Conservation (phyloP, 2,329 filamentous ascomycete genomes). For the Talaromyces sp. region DNA sequence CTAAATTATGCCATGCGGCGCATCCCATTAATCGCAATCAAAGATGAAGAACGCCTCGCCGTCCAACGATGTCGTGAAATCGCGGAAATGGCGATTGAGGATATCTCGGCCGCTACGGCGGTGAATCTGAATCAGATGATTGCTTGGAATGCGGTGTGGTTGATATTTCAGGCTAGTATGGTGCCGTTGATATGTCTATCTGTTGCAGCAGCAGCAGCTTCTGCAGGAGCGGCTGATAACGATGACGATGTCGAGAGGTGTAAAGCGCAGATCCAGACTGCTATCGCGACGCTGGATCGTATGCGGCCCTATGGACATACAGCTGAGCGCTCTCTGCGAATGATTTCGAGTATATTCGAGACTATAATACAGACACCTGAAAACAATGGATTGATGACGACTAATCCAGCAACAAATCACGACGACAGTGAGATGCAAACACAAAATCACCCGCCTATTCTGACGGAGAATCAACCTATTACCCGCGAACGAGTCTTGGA, state of each 20-base stretch:
- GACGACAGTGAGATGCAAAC: not conserved
- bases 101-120: conserved; percentile 62
- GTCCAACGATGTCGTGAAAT: conserved; percentile 67
- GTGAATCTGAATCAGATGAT: conserved; percentile 5
- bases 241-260: not conserved
- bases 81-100: conserved; percentile 67
- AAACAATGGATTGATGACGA: not conserved
- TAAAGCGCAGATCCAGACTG: not conserved
- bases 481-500: conserved; percentile 5
- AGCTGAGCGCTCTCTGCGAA: not conserved
- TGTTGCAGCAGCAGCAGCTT: not conserved
- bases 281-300: conserved; percentile 2
- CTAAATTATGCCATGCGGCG: conserved; percentile 60
- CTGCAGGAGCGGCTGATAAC: not conserved
- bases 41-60: conserved; percentile 63
- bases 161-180: conserved; percentile 5
- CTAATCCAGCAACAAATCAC: not conserved
- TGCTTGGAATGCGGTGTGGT: conserved; percentile 1
- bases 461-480: conserved; percentile 5
- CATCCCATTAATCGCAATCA: conserved; percentile 50
- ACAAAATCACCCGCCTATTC: not conserved
- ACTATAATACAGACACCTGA: not conserved
- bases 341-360: not conserved
- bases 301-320: conserved; percentile 8
- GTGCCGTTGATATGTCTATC: not conserved